Evolutionary conservation across 2,329 filamentous ascomycete genomes (phyloP).

Genomic region (Aspergillus niger): DNA sequence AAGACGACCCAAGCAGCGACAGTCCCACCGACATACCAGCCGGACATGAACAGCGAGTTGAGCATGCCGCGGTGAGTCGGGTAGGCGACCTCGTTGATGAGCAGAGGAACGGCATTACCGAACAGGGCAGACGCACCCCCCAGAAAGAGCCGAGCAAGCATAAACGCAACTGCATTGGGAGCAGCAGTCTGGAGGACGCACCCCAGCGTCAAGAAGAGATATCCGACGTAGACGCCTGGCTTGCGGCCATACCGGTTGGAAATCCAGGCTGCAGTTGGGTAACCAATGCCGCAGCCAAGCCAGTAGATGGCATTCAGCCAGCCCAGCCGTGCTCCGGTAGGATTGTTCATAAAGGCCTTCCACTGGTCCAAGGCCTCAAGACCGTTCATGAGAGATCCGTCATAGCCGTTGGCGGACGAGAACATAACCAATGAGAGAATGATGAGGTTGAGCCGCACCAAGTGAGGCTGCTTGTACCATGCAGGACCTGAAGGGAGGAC

Average conservation of each 20-base stretch:
- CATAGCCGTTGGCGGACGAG: constrained; percentile 16
- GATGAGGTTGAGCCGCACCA: constrained; percentile 9
- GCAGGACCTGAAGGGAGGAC: neutral
- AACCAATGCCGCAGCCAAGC: constrained; percentile 31
- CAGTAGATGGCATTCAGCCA: constrained; percentile 35
- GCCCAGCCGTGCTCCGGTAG: constrained; percentile 32
- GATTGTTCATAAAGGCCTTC: constrained; percentile 33
- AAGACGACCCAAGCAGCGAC: constrained; percentile 34
- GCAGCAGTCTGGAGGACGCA: constrained; percentile 33
- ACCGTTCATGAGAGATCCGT: constrained; percentile 30
- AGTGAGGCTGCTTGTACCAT: constrained; percentile 10
- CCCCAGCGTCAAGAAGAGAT: constrained; percentile 35
- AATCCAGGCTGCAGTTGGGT: constrained; percentile 32
- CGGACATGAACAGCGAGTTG: constrained; percentile 39
- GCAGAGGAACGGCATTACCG: constrained; percentile 35
- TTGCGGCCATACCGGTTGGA: constrained; percentile 42
- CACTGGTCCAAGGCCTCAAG: constrained; percentile 36
- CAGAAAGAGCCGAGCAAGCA: constrained; percentile 41
- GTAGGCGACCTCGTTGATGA: constrained; percentile 51
- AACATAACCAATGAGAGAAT: constrained; percentile 13
- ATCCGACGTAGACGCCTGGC: constrained; percentile 33
- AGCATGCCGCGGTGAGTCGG: constrained; percentile 41
- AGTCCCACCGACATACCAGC: constrained; percentile 35
- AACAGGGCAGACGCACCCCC: constrained; percentile 39
- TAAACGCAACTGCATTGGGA: constrained; percentile 30